Percentiles rank a stretch among this genome's conserved stretches.
Conservation (phyloP, 2,329 filamentous ascomycete genomes). For the Stachybotrys chartarum region DNA sequence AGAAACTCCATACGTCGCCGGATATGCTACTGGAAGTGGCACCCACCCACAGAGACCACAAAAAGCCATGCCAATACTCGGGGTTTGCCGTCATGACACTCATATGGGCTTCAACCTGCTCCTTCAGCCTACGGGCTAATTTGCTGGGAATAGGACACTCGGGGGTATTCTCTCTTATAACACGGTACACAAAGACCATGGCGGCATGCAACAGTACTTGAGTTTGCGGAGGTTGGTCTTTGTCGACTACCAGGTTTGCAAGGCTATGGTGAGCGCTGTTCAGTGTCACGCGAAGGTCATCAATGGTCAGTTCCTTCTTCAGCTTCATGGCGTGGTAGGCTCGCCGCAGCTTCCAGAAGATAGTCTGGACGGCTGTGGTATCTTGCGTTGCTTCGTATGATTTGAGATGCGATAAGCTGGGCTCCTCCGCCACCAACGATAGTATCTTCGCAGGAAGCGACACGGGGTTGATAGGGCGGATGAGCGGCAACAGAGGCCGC, state of each 20-base stretch:
- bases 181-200: constrained; percentile 4
- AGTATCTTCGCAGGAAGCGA: constrained; percentile 5
- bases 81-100: not conserved
- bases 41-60: constrained; percentile 8
- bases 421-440: constrained; percentile 1
- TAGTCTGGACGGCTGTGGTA: not conserved
- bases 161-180: constrained; percentile 4
- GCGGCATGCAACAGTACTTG: constrained; percentile 6
- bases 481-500: constrained; percentile 7
- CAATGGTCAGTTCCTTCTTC: constrained; percentile 1
- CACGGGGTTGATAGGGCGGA: constrained; percentile 5
- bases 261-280: constrained; percentile 7
- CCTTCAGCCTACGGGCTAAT: constrained; percentile 1
- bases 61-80: constrained; percentile 3
- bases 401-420: constrained; percentile 5
- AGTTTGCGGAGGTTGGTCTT: not conserved
- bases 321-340: constrained; percentile 4
- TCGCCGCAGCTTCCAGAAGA: constrained; percentile 6
- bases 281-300: constrained; percentile 8
- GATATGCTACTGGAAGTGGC: constrained; percentile 3
- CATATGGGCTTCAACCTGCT: not conserved
- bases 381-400: constrained; percentile 2
- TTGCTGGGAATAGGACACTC: not conserved
- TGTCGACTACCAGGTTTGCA: constrained; percentile 1
- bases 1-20: constrained; percentile 5